These are phyloP conservation scores for Tricholoma sp. DNA, from an alignment of 768 basidiomycete species.

Conservation along the genomic window DNA sequence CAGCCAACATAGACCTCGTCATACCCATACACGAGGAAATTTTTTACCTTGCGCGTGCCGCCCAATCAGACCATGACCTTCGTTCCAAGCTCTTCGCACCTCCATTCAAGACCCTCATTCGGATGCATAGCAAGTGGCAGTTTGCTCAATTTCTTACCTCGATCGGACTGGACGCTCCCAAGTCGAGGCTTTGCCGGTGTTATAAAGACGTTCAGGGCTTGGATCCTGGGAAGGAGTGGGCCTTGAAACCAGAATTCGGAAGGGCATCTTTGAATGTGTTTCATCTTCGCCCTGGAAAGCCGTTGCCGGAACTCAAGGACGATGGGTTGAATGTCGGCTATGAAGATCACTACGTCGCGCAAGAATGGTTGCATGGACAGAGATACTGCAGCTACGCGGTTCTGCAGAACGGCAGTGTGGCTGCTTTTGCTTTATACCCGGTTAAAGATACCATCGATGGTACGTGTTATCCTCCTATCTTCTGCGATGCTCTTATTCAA, in stretches of 20 bases:
- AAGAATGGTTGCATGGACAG: constrained; percentile 14
- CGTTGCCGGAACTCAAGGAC: constrained; percentile 5
- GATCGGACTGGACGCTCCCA: constrained; percentile 11
- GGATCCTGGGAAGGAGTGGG: constrained; percentile 13
- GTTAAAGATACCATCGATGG: constrained; percentile 19
- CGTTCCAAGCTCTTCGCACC: no score
- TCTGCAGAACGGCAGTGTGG: constrained; percentile 11
- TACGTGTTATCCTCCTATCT: neutral
- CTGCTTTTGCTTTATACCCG: constrained; percentile 13
- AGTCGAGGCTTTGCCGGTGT: constrained; percentile 9
- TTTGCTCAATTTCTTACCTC: no score
- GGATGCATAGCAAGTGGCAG: constrained; percentile 19
- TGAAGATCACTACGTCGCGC: constrained; percentile 15
- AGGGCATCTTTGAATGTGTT: constrained; percentile 14
- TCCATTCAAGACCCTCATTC: no score
- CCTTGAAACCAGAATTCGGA: constrained; percentile 16
- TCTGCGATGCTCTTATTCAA: neutral
- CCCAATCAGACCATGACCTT: no score
- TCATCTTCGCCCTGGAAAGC: constrained; percentile 12
- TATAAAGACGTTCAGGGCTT: constrained; percentile 10
- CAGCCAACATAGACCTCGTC: no score
- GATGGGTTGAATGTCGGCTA: constrained; percentile 7
- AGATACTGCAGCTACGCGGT: constrained; percentile 17
- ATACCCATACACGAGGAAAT: no score
- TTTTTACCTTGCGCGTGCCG: no score